These are phyloP conservation scores for Furculomyces boomerangus DNA, from an alignment of 371 early-diverging fungal species.

Conservation along the genomic window DNA sequence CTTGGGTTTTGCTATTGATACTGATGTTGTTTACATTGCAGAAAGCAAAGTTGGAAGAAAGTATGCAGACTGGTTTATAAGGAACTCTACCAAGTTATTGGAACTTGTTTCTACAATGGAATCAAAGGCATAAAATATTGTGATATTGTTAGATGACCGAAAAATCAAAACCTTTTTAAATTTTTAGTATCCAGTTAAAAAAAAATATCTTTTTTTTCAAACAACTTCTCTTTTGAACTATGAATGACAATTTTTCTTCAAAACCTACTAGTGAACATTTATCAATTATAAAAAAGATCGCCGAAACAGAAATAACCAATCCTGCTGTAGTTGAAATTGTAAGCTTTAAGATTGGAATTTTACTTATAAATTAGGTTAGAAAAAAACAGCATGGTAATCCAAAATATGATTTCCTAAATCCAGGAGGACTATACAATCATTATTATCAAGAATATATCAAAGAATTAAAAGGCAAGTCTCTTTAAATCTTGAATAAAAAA, in stretches of 20 bases:
- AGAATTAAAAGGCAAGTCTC: not conserved
- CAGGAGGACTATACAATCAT: not conserved
- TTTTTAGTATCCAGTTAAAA: no score
- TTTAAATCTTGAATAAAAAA: no score
- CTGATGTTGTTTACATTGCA: constrained; percentile 83
- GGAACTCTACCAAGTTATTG: constrained; percentile 73
- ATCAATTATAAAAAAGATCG: not conserved
- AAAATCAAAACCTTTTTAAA: no score
- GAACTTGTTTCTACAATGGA: constrained; percentile 33
- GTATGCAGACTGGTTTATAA: constrained; percentile 88
- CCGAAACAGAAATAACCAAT: not conserved
- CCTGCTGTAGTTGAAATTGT: not conserved
- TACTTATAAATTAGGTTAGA: not conserved
- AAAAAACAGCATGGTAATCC: not conserved
- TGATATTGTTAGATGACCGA: no score
- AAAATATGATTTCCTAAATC: not conserved
- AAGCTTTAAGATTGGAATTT: not conserved
- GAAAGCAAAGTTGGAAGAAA: constrained; percentile 84
- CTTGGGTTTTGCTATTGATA: constrained; percentile 77
- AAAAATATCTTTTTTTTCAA: no score
- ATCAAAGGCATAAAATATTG: no score
- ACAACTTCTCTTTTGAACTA: no score
- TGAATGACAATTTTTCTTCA: no score
- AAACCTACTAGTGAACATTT: not conserved
- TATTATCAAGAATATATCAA: not conserved